Conservation (phyloP, 495 filamentous ascomycete species). For the Penicillium maclennaniae region DNA sequence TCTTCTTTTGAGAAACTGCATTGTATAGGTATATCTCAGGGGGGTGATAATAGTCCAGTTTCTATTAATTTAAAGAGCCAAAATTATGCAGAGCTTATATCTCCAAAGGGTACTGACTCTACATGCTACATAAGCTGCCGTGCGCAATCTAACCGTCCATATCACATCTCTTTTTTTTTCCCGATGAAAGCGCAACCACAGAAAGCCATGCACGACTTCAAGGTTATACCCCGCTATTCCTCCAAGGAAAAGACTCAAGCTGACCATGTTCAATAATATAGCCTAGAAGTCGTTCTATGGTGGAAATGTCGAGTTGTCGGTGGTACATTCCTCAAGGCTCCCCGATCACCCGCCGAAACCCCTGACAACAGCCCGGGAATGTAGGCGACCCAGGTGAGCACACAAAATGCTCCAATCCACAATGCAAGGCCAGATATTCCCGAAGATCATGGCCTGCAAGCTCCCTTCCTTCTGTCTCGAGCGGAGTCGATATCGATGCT, state of each 20-base stretch:
- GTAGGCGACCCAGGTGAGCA: slow-evolving; percentile 4
- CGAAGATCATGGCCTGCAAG: background rate
- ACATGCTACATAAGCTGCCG: too few species aligned
- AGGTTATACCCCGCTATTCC: too few species aligned
- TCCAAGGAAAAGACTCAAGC: background rate
- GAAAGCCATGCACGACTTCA: too few species aligned
- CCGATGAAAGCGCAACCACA: too few species aligned
- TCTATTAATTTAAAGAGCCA: too few species aligned
- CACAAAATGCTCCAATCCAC: slow-evolving; percentile 12
- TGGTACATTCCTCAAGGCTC: slow-evolving; percentile 14
- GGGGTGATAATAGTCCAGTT: too few species aligned
- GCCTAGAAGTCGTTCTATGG: slow-evolving; percentile 5
- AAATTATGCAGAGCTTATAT: too few species aligned
- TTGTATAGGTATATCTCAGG: too few species aligned
- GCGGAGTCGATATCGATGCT: background rate
- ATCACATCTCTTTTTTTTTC: too few species aligned
- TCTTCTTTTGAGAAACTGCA: too few species aligned
- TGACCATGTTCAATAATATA: background rate
- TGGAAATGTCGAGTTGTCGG: background rate
- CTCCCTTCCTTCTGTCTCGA: background rate
- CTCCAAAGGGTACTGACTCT: too few species aligned
- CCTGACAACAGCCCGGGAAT: slow-evolving; percentile 29
- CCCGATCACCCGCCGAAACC: slow-evolving; percentile 7
- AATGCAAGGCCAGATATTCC: background rate
- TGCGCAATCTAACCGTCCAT: too few species aligned